Evolutionary conservation across 345 rosid species (phyloP).

Genomic region (Eutrema japonicum): DNA sequence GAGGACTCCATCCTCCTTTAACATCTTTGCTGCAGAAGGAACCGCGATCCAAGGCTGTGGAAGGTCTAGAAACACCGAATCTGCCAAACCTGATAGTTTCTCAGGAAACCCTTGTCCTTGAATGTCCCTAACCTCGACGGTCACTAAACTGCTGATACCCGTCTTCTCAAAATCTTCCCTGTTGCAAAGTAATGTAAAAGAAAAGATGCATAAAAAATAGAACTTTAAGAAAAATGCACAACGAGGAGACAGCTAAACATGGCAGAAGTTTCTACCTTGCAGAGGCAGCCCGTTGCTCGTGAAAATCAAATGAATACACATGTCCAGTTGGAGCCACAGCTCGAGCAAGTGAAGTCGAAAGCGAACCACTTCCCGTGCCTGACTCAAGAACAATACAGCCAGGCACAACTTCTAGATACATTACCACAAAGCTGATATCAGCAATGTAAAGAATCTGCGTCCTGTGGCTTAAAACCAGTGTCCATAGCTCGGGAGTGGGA

Average conservation of each 20-base stretch:
- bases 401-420: slow-evolving; percentile 85
- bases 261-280: slow-evolving; percentile 61
- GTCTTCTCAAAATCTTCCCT: slow-evolving; percentile 90
- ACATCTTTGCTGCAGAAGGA: slow-evolving; percentile 79
- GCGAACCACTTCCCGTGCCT: slow-evolving; percentile 94
- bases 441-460: slow-evolving; percentile 96
- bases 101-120: slow-evolving; percentile 92
- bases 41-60: slow-evolving; percentile 90
- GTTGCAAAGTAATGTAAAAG: slow-evolving; percentile 26
- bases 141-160: slow-evolving; percentile 68
- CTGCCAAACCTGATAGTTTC: slow-evolving; percentile 63
- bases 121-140: slow-evolving; percentile 87
- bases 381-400: slow-evolving; percentile 93
- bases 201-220: slow-evolving; percentile 1
- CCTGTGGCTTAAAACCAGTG: slow-evolving; percentile 89
- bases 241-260: neutral
- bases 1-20: slow-evolving; percentile 75
- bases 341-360: slow-evolving; percentile 83
- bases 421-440: slow-evolving; percentile 80
- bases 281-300: slow-evolving; percentile 87
- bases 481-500: slow-evolving; percentile 96
- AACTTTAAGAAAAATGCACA: slow-evolving; percentile 3
- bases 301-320: slow-evolving; percentile 92
- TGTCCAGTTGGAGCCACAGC: slow-evolving; percentile 93
- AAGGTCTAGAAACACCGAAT: slow-evolving; percentile 79